phyloP scores from a whole-genome alignment of 1,139 yeast species.

The Arxiozyma bovina region DNA sequence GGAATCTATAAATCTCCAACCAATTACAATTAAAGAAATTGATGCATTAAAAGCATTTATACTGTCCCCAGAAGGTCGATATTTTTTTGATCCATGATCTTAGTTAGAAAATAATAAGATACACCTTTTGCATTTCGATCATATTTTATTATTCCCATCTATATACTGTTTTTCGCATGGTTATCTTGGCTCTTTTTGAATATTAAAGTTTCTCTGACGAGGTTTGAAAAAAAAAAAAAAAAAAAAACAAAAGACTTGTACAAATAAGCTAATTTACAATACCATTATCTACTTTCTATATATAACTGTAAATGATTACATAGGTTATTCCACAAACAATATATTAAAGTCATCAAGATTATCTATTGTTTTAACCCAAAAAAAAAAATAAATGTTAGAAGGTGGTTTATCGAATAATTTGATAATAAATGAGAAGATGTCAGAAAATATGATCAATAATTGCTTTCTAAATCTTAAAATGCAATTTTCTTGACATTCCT shows the following conservation, averaged over 20 bases:
- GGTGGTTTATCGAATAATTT: neutral
- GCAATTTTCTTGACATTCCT: slow-evolving; percentile 33
- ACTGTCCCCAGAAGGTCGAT: slow-evolving; percentile 8
- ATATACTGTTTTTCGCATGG: neutral
- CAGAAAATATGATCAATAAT: neutral
- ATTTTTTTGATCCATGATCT: slow-evolving; percentile 7
- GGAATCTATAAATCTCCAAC: slow-evolving; percentile 12
- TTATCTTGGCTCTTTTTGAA: neutral
- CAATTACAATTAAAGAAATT: slow-evolving; percentile 10
- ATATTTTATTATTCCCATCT: neutral
- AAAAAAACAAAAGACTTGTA: neutral
- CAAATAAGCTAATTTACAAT: slow-evolving; percentile 1
- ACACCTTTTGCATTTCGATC: neutral
- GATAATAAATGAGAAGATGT: neutral
- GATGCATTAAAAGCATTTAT: slow-evolving; percentile 10
- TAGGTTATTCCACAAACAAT: neutral
- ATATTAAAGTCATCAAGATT: neutral
- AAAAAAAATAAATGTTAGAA: neutral
- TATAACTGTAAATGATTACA: neutral
- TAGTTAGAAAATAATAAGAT: neutral
- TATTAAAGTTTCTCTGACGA: neutral
- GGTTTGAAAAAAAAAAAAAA: no score
- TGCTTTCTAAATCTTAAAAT: slow-evolving; percentile 15
- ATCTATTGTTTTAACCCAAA: neutral
- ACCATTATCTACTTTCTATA: neutral